Evolutionary conservation across 352 stramenopile genomes (phyloP).

Genomic region (Pythium oligandrum): DNA sequence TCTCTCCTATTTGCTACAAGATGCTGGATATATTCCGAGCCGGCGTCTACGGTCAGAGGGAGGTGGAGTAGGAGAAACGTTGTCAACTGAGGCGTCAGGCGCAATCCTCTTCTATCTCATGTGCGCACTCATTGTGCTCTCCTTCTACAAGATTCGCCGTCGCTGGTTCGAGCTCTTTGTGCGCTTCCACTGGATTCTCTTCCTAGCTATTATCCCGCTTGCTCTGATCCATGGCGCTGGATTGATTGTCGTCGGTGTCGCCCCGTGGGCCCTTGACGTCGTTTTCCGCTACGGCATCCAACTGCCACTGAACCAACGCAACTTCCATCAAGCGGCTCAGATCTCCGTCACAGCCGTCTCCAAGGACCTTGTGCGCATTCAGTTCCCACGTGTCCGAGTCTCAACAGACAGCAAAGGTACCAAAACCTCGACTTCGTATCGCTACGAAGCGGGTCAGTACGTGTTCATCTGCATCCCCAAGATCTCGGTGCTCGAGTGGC

Average conservation of each 20-base stretch:
- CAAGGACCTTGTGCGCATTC: too few relatives aligned
- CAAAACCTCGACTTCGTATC: too few relatives aligned
- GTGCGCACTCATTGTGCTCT: not conserved
- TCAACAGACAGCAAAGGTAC: too few relatives aligned
- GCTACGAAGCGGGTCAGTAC: constrained; percentile 30
- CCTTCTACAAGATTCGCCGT: not conserved
- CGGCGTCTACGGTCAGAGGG: not conserved
- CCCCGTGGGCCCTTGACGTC: constrained; percentile 1
- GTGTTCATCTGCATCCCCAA: constrained; percentile 39
- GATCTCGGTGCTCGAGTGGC: constrained; percentile 43
- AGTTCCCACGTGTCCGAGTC: too few relatives aligned
- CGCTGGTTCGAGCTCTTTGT: constrained; percentile 1
- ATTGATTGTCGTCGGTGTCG: constrained; percentile 1
- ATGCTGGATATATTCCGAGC: constrained; percentile 10
- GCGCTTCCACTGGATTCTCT: constrained; percentile 4
- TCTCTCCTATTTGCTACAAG: constrained; percentile 27
- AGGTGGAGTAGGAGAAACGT: too few relatives aligned
- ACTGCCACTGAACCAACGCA: too few relatives aligned
- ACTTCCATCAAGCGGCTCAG: too few relatives aligned
- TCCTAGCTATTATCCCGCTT: not conserved
- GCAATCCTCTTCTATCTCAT: not conserved
- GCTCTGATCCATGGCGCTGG: not conserved
- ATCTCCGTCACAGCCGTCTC: too few relatives aligned
- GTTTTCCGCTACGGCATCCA: constrained; percentile 2
- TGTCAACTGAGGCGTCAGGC: not conserved